Percentiles rank a stretch among this genome's conserved stretches.
These are phyloP conservation scores for Gossypium schwendimanii DNA, from an alignment of 441 rosid species.

Conservation along the genomic window DNA sequence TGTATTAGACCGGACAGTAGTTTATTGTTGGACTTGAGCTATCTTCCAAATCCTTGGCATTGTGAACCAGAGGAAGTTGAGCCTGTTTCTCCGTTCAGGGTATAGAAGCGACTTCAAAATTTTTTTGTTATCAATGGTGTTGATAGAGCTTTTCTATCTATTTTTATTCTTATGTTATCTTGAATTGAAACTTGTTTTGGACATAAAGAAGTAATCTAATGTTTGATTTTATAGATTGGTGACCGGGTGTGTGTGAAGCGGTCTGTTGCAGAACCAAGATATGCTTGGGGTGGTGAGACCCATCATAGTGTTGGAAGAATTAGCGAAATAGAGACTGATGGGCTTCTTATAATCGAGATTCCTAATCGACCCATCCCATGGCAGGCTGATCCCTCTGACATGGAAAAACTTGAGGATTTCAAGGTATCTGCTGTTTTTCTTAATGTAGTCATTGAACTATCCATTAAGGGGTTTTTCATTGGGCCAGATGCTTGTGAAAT, in stretches of 20 bases:
- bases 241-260: conserved; percentile 93
- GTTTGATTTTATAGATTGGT: conserved; percentile 62
- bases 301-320: conserved; percentile 97
- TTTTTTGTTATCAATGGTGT: conserved; percentile 5
- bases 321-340: conserved; percentile 90
- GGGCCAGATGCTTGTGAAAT: background rate
- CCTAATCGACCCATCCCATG: conserved; percentile 83
- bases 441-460: background rate
- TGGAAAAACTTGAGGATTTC: conserved; percentile 96
- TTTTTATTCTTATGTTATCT: background rate
- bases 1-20: conserved; percentile 97
- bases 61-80: conserved; percentile 99
- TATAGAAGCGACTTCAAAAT: conserved; percentile 24
- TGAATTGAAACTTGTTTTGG: background rate
- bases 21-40: conserved; percentile 79
- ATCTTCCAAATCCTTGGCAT: conserved; percentile 88
- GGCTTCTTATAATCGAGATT: conserved; percentile 86
- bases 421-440: conserved; percentile 40
- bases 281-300: conserved; percentile 99
- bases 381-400: conserved; percentile 99
- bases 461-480: background rate
- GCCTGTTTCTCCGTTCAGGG: conserved; percentile 86
- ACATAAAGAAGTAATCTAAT: conserved; percentile 8
- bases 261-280: conserved; percentile 97
- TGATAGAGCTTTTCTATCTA: background rate